A percentile compares a stretch with the other conserved stretches of the same genome.
phyloP scores from a whole-genome alignment of 495 filamentous ascomycete species.

The Neurospora sp. region DNA sequence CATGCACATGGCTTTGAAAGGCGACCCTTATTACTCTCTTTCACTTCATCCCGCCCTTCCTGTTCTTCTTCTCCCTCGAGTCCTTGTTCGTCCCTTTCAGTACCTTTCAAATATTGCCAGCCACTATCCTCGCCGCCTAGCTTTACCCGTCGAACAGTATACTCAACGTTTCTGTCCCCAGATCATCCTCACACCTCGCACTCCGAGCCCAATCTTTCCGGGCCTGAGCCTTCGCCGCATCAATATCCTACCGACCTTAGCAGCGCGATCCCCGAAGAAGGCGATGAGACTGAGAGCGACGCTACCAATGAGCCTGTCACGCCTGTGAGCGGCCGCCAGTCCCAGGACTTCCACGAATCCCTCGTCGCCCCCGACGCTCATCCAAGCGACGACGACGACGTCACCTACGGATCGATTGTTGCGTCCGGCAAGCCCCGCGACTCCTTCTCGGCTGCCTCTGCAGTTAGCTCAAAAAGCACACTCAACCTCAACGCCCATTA shows the following conservation, averaged over 20 bases:
- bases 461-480: neutral
- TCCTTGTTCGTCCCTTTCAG: neutral
- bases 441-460: neutral
- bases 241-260: conserved; percentile 33
- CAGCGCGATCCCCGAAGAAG: conserved; percentile 36
- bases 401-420: neutral
- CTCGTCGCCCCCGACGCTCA: conserved; percentile 12
- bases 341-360: conserved; percentile 35
- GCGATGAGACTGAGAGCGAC: conserved; percentile 39
- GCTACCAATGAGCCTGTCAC: conserved; percentile 38
- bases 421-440: neutral
- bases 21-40: conserved; percentile 1
- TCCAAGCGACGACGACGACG: neutral
- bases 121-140: neutral
- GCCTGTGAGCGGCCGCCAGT: conserved; percentile 39
- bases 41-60: neutral
- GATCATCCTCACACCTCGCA: neutral
- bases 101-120: neutral
- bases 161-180: conserved; percentile 11
- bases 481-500: conserved; percentile 2
- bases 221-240: conserved; percentile 23
- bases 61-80: neutral
- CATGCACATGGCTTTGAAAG: conserved; percentile 5
- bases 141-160: conserved; percentile 1
- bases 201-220: conserved; percentile 11